A percentile compares a stretch with the other conserved stretches of the same genome.
Evolutionary conservation across 768 basidiomycete genomes (phyloP).

Genomic region (Pilatotrama ljubarskyi): DNA sequence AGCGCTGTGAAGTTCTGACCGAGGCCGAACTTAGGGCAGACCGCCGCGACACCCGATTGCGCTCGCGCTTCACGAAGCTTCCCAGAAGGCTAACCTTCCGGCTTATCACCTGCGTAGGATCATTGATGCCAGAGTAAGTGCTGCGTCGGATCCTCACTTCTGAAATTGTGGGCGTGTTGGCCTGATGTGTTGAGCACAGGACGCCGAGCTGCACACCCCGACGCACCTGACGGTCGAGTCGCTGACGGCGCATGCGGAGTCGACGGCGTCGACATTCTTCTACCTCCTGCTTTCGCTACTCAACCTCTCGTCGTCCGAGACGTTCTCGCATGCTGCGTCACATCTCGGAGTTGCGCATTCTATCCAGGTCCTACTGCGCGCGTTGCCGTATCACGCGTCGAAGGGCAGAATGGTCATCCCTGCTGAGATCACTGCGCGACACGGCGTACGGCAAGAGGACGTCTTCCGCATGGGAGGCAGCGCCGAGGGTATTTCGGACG

Average conservation of each 20-base stretch:
- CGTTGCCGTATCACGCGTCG: conserved; percentile 74
- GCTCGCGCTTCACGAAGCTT: conserved; percentile 63
- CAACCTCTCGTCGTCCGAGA: conserved; percentile 50
- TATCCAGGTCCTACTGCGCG: conserved; percentile 69
- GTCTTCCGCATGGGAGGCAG: conserved; percentile 58
- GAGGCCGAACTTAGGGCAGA: conserved; percentile 50
- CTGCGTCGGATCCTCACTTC: conserved; percentile 1
- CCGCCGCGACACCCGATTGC: conserved; percentile 83
- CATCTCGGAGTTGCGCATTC: conserved; percentile 79
- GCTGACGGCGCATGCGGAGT: conserved; percentile 72
- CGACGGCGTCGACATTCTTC: conserved; percentile 75
- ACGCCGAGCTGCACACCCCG: conserved; percentile 49
- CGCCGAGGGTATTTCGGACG: conserved; percentile 67
- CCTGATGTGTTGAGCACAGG: conserved; percentile 23
- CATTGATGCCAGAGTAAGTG: conserved; percentile 77
- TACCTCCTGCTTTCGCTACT: conserved; percentile 76
- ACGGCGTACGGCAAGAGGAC: conserved; percentile 78
- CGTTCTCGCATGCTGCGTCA: conserved; percentile 74
- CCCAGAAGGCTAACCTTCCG: conserved; percentile 50
- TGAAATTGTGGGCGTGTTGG: conserved; percentile 13
- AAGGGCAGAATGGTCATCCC: conserved; percentile 75
- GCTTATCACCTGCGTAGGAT: conserved; percentile 81
- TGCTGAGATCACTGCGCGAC: conserved; percentile 76
- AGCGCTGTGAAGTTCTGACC: conserved; percentile 12
- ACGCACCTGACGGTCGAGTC: conserved; percentile 68